A percentile compares a stretch with the other conserved stretches of the same genome.
phyloP scores from a whole-genome alignment of 176 grass and related monocot species.

The Aegilops bicornis region DNA sequence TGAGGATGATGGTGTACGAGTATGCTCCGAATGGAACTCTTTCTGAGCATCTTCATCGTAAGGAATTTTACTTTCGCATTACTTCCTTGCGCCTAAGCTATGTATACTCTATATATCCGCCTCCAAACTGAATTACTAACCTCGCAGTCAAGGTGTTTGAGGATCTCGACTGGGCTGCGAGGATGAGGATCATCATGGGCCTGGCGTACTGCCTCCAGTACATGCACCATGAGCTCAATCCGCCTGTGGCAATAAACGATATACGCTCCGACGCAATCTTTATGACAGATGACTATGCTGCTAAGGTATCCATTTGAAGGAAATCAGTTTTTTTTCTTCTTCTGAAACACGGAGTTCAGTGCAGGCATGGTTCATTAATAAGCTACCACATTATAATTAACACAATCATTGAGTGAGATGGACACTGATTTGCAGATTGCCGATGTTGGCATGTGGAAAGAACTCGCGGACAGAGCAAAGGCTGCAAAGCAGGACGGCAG shows the following conservation, averaged over 20 bases:
- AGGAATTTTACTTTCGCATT: constrained; percentile 34
- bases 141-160: constrained; percentile 84
- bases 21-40: constrained; percentile 86
- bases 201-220: constrained; percentile 84
- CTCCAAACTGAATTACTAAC: constrained; percentile 27
- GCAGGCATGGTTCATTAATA: neutral
- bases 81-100: neutral
- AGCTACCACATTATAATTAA: neutral
- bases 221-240: constrained; percentile 76
- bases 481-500: constrained; percentile 44
- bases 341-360: neutral
- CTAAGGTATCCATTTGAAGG: constrained; percentile 55
- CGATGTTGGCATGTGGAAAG: constrained; percentile 76
- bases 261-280: constrained; percentile 57
- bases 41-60: constrained; percentile 85
- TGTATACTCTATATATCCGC: neutral
- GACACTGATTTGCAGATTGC: constrained; percentile 45
- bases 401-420: neutral
- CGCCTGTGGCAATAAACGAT: constrained; percentile 54
- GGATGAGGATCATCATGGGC: constrained; percentile 98
- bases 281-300: constrained; percentile 84
- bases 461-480: constrained; percentile 53
- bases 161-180: constrained; percentile 72
- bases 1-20: constrained; percentile 95
- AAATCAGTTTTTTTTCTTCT: neutral